Percentiles rank a stretch among this genome's conserved stretches.
phyloP scores from a whole-genome alignment of 768 basidiomycete genomes.

The Favolaschia claudopus region DNA sequence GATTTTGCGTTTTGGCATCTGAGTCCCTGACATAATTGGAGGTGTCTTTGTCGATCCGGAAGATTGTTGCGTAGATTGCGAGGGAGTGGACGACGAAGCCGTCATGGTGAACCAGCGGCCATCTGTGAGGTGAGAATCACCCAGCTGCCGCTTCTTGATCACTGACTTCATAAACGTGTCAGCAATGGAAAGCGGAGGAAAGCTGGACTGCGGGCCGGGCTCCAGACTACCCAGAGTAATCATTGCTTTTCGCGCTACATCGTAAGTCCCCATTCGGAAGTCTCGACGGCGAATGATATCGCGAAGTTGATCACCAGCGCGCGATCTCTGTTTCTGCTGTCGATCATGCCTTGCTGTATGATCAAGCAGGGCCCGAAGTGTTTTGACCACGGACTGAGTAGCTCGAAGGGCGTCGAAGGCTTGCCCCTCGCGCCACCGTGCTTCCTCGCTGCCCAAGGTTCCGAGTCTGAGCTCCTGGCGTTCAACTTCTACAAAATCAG shows the following conservation, averaged over 20 bases:
- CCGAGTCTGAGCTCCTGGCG: neutral
- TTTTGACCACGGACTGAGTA: neutral
- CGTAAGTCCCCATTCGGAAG: neutral
- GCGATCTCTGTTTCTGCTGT: neutral
- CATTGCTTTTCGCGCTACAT: neutral
- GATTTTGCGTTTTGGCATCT: too few species aligned
- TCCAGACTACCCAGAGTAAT: neutral
- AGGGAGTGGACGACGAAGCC: too few species aligned
- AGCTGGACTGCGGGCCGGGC: too few species aligned
- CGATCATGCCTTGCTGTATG: neutral
- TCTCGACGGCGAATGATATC: neutral
- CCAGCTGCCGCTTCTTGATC: too few species aligned
- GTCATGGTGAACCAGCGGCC: too few species aligned
- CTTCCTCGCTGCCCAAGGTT: neutral
- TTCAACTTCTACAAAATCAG: neutral
- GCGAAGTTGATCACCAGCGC: neutral
- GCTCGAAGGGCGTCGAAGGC: neutral
- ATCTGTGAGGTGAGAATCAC: too few species aligned
- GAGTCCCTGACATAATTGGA: too few species aligned
- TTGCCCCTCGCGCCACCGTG: neutral
- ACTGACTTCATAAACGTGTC: too few species aligned
- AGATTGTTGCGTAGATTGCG: too few species aligned
- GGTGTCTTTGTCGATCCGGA: too few species aligned
- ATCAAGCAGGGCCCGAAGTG: neutral
- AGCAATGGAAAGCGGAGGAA: too few species aligned